Evolutionary conservation across 371 early-diverging fungal genomes (phyloP), one percentile per base, ranked within the genome.

Genomic region (Dichotomocladium elegans): DNA sequence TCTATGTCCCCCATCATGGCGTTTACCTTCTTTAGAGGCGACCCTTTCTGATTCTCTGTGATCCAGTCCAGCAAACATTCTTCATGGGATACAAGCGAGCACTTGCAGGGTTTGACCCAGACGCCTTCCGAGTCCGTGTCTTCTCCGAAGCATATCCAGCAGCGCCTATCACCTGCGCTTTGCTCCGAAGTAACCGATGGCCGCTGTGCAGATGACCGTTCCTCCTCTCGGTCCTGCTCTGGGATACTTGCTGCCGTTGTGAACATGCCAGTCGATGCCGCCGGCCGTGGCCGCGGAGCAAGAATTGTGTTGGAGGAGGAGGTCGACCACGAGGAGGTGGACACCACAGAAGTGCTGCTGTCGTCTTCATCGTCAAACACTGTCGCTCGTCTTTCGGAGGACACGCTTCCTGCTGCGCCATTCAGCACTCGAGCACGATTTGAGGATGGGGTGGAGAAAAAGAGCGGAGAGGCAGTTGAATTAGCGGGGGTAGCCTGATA

Each of bases 1-100:
- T 33, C 8, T 33, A n/a, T 33, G 33, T 25, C 19, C 43, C 14
- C 21, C 41, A 1, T 1, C 15, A 41, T 21, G 21, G 21, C 15
- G 4, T n/a, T 7, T 63, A 81, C 84, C 70, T 78, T 81, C 43
- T 76, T 82, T 50, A 51, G 67, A 45, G 73, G 80, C 30, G 72
- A 73, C 42, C 66, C 81, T 28, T 81, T 79, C 46, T 88, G 86
- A 37, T 82, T 86, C 61, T 88, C 88, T 19, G 79, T 70, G 47
- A 90, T 83, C 90, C 90, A 90, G 55, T 83, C 80, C 14, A 90
- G 68, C 44, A 90, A 33, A 60, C 90, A 90, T 47, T 81, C 70
- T 53, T 87, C 86, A 47, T 90, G 90, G 35, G 83, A 77, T 24
- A 86, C 78, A 10, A 90, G 64, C 10, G 88, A 82, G 55, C 90